A percentile compares a stretch with the other conserved stretches of the same genome.
Evolutionary conservation across 129 eudicot genomes (phyloP).

Genomic region (Ambrosia trifida): DNA sequence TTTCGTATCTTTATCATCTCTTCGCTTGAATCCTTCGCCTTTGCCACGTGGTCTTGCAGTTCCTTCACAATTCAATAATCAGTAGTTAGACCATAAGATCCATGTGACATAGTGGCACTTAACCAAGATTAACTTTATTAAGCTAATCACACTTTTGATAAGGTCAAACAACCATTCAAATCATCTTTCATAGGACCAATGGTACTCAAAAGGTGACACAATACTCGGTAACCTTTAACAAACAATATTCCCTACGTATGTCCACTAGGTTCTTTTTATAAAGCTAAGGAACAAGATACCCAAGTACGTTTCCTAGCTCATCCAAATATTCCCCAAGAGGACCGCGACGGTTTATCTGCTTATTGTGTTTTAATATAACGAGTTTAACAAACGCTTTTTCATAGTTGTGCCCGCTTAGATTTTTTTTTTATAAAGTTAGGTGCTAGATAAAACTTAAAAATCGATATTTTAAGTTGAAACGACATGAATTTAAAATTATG

Average conservation of each 20-base stretch:
- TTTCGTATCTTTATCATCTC: conserved; percentile 68
- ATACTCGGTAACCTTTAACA: not conserved
- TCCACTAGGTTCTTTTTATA: conserved; percentile 5
- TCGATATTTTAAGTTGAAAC: not conserved
- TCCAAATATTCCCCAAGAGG: too few species aligned
- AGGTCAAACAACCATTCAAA: not conserved
- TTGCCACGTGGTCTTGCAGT: conserved; percentile 64
- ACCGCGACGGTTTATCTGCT: not conserved
- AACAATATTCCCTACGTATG: not conserved
- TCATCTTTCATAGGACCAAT: not conserved
- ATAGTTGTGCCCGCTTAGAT: not conserved
- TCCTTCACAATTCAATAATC: conserved; percentile 38
- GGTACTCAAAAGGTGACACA: not conserved
- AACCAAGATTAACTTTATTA: not conserved
- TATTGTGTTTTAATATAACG: not conserved
- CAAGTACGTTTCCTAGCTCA: not conserved
- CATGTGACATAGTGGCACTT: not conserved
- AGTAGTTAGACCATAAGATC: not conserved
- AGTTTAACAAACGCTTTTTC: not conserved
- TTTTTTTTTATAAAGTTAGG: not conserved
- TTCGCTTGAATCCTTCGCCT: conserved; percentile 49
- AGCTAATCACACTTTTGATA: not conserved
- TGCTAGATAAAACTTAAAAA: not conserved
- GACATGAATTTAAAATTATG: not conserved
- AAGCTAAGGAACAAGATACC: not conserved